Evolutionary conservation across 805 yeast species (phyloP), one percentile per base, ranked within the genome.

Genomic region (Cyberlindnera veronae): DNA sequence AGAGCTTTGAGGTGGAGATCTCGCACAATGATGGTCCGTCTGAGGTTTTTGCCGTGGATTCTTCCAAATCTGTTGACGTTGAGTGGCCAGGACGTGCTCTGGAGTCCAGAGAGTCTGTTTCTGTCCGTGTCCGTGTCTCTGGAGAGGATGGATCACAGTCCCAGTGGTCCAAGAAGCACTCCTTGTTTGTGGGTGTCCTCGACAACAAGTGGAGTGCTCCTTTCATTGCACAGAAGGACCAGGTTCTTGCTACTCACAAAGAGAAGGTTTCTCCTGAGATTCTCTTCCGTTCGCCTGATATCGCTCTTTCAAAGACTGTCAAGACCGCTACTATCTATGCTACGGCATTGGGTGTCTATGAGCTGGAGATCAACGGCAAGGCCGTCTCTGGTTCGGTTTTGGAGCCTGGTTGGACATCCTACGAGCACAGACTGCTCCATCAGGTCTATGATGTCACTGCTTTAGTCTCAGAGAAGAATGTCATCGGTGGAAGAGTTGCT

Each of bases 361-460:
- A 48, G 17, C 27, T 48, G 14, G 51, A 48, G 33, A 28, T 48
- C 17, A 48, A 48, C 24, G 49, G 49, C 6, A 18, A 16, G 14
- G 29, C 32, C 5, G 42, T 48, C n/a, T 34, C 45, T 19, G 31
- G 32, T 8, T 20, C 44, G 16, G 40, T 40, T n/a, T 21, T 45
- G 6, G 47, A 34, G 5, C 51, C 51, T 7, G 47, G 49, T 5
- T 48, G 51, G 51, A 45, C 51, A 3, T 38, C 42, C 12, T 48
- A 48, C 27, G 41, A 48, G n/a, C 47, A 48, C 36, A 38, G 51
- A 36, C 16, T 48, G 15, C 33, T 48, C 2, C 51, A 48, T 23
- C 51, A 48, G 30, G 47, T 45, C 14, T 48, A 39, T 19, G 51
- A 45, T 26, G 47, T 40, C 17, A 36, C 49, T 11, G 15, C 13